Percentiles rank a stretch among this genome's conserved stretches.
Evolutionary conservation across 169 alveolate species (phyloP).

Genomic region (Cryptosporidium parvum): DNA sequence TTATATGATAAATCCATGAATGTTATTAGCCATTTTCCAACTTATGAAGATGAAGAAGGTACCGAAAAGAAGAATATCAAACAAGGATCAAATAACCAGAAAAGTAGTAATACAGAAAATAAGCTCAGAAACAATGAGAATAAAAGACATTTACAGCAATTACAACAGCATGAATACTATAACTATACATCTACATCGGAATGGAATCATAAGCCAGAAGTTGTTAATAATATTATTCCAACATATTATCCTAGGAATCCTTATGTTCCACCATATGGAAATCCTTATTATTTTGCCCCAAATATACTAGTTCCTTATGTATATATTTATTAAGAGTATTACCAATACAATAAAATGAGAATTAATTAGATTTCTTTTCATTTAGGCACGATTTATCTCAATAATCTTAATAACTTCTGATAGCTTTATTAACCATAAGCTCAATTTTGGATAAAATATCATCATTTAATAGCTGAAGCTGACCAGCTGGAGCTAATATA

Average conservation of each 20-base stretch:
- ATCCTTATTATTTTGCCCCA: conserved; percentile 74
- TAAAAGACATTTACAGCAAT: conserved; percentile 18
- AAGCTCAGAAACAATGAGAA: conserved; percentile 35
- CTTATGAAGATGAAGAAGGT: conserved; percentile 15
- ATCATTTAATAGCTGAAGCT: conserved; percentile 53
- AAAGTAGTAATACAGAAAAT: neutral
- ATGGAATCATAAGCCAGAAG: conserved; percentile 66
- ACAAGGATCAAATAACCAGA: neutral
- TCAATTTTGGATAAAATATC: conserved; percentile 36
- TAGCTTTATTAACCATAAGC: conserved; percentile 19
- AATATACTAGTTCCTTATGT: conserved; percentile 66
- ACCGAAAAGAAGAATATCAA: neutral
- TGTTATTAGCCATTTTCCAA: conserved; percentile 27
- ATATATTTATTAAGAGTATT: conserved; percentile 34
- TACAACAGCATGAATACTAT: conserved; percentile 46
- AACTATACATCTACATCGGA: conserved; percentile 69
- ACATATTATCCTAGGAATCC: conserved; percentile 75
- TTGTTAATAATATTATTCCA: conserved; percentile 53
- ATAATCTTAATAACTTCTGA: neutral
- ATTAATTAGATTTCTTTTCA: neutral
- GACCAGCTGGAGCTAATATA: conserved; percentile 66
- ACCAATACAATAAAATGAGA: neutral
- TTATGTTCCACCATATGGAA: conserved; percentile 73
- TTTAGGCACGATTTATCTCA: neutral
- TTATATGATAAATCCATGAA: conserved; percentile 30